phyloP scores from a whole-genome alignment of 148 eudicot genomes.

The Vaccinium myrtillus region DNA sequence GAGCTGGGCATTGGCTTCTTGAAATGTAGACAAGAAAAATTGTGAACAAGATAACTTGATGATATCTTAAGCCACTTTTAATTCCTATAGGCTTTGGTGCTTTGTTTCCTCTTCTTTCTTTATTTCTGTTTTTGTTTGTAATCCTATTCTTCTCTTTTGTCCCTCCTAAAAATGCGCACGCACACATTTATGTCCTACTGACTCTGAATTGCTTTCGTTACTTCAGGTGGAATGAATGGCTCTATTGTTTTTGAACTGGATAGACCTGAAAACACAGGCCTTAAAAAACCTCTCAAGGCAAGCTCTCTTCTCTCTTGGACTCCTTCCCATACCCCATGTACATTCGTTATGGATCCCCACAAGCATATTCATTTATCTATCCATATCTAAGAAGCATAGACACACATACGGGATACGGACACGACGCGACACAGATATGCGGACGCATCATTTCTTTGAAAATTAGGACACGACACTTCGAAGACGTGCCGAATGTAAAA shows the following conservation, averaged over 20 bases:
- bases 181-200: not conserved
- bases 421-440: too few relatives aligned
- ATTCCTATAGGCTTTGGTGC: not conserved
- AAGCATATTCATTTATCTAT: not conserved
- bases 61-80: not conserved
- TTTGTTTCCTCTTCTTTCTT: not conserved
- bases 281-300: slow-evolving; percentile 77
- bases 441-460: too few relatives aligned
- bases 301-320: slow-evolving; percentile 21
- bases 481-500: too few relatives aligned
- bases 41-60: not conserved
- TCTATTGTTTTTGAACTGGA: slow-evolving; percentile 85
- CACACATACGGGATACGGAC: too few relatives aligned
- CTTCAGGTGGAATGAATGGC: slow-evolving; percentile 96
- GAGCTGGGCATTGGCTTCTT: not conserved
- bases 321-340: not conserved
- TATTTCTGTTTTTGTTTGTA: not conserved
- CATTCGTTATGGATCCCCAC: not conserved
- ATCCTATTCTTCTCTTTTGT: not conserved
- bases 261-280: slow-evolving; percentile 86
- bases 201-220: slow-evolving; percentile 11
- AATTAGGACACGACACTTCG: too few relatives aligned
- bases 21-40: not conserved
- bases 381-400: too few relatives aligned
- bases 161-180: not conserved